Evolutionary conservation across 164 flowering plant species (phyloP).

Genomic region (Liquidambar formosana): DNA sequence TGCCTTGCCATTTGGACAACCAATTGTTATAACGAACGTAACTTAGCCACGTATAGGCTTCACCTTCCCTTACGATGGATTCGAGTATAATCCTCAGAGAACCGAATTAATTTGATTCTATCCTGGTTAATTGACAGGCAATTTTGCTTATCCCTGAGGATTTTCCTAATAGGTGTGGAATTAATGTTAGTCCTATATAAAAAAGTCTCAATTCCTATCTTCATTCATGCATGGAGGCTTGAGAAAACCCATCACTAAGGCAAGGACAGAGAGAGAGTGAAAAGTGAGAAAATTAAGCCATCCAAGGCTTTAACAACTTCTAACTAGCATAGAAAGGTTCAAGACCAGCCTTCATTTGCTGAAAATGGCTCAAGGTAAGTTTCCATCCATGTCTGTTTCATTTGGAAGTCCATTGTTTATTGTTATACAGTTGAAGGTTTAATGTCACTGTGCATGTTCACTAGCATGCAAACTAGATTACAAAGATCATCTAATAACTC

Average conservation of each 20-base stretch:
- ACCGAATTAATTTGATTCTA: neutral
- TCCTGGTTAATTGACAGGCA: neutral
- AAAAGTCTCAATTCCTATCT: neutral
- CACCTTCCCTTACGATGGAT: neutral
- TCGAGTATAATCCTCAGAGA: neutral
- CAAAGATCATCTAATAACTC: too few species aligned
- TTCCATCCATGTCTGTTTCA: neutral
- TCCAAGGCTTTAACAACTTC: neutral
- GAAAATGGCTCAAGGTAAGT: conserved; percentile 5
- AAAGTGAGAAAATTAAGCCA: neutral
- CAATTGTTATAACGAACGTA: neutral
- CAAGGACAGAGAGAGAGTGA: too few species aligned
- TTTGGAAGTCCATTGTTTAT: neutral
- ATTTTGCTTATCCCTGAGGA: neutral
- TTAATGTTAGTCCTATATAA: neutral
- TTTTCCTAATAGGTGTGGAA: neutral
- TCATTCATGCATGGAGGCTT: neutral
- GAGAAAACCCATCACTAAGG: neutral
- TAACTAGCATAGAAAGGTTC: too few species aligned
- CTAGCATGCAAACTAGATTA: too few species aligned
- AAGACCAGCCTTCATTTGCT: too few species aligned
- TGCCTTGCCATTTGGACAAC: neutral
- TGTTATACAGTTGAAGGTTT: neutral
- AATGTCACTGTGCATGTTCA: neutral
- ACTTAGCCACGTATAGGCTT: neutral